Conservation (phyloP, 192 early-diverging fungal genomes). For the Rhizophagus sp. region DNA sequence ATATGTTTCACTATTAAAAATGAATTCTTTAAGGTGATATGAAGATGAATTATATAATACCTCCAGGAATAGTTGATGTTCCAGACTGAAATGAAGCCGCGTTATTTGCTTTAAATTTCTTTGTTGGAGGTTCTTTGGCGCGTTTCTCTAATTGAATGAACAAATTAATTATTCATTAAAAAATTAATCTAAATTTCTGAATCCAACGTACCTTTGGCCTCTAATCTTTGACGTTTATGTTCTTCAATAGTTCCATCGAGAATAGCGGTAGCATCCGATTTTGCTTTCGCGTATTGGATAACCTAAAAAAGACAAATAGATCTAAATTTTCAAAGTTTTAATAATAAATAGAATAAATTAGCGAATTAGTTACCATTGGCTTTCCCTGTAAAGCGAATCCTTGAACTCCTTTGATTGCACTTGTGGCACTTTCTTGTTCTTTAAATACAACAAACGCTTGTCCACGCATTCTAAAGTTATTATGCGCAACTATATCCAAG, state of each 20-base stretch:
- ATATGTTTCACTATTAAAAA: neutral
- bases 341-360: constrained; percentile 5
- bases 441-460: constrained; percentile 93
- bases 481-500: constrained; percentile 76
- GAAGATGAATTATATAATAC: neutral
- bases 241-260: constrained; percentile 67
- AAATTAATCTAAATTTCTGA: too few species aligned
- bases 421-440: constrained; percentile 66
- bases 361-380: constrained; percentile 63
- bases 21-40: neutral
- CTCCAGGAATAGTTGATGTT: constrained; percentile 20
- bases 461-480: constrained; percentile 83
- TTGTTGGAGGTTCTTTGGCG: constrained; percentile 29
- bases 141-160: constrained; percentile 22
- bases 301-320: constrained; percentile 31
- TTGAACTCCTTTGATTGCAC: constrained; percentile 82
- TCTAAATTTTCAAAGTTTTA: neutral
- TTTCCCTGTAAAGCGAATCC: constrained; percentile 81
- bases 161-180: neutral
- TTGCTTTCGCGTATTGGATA: constrained; percentile 57
- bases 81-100: neutral
- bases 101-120: constrained; percentile 13
- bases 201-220: constrained; percentile 60
- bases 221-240: constrained; percentile 58
- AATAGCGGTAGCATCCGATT: constrained; percentile 64